Base-by-base conservation (phyloP, 768 basidiomycete genomes). In the Agaricus subrufescens region DNA sequence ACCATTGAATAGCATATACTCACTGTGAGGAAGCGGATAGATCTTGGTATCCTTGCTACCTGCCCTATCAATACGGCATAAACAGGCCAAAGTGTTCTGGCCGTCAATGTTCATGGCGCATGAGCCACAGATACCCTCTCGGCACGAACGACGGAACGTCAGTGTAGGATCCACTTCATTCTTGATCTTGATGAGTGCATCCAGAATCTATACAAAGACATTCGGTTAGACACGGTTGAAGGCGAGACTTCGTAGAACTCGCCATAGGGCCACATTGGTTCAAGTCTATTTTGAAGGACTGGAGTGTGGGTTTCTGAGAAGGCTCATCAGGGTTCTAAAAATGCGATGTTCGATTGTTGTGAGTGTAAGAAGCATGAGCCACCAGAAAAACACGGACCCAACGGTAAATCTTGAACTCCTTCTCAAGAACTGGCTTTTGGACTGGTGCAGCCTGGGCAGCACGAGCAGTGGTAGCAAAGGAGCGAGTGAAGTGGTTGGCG, bases 51-150 rank as follows among this genome's bases (percentile, higher is more conserved):
- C 85, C 70, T 89, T 90, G 57, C 63, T 65, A 15, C 72, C 64
- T 58, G 83, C 79, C 63, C 94, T 80, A 74, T 96, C 92, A 66
- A 98, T 98, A 51, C 94, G 80, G 78, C 95, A 98, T 52, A 98
- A 78, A 73, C 97, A 99, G 9, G 96, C 95, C 58, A 99, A 85
- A 3, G 97, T 98, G 79, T 99, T 99, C 73, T 91, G 87, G 51
- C 96, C 96, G 69, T 98, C 87, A 68, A 99, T 90, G 79, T 99
- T 99, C 95, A 99, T 97, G 52, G 96, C 95, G 69, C 96, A 98
- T 4, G 92, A 94, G 39, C 96, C 96, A 66, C 96, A 99, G 64
- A 99, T 98, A 55, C 96, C 94, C 75, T 95, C 93, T 54, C 93
- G 74, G 76, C 93, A 96, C 19, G 89, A 91, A 42, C 94, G 82